Evolutionary conservation across 306 rosid genomes (phyloP).

Genomic region (Cucumis sativus): Cucumber_9930_V3 NC_026657.2:3793501-3794000

Average conservation of each 20-base stretch:
- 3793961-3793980: constrained; percentile 15
- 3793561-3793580: not conserved
- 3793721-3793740: not conserved
- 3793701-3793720: not conserved
- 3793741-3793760: not conserved
- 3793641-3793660: constrained; percentile 21
- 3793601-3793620: constrained; percentile 11
- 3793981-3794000: not conserved
- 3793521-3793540: constrained; percentile 8
- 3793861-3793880: not conserved
- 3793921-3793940: constrained; percentile 12
- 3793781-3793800: no score
- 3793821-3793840: not conserved
- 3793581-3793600: constrained; percentile 14
- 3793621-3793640: constrained; percentile 7
- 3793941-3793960: constrained; percentile 26
- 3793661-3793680: constrained; percentile 10
- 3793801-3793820: not conserved
- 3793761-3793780: not conserved
- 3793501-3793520: constrained; percentile 7
- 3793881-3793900: constrained; percentile 2
- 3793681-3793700: constrained; percentile 13
- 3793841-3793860: constrained; percentile 28
- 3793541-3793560: not conserved
- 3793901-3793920: constrained; percentile 8